Evolutionary conservation across 176 grass and related monocot genomes (phyloP).

Genomic region (Bonia amplexicaulis): DNA sequence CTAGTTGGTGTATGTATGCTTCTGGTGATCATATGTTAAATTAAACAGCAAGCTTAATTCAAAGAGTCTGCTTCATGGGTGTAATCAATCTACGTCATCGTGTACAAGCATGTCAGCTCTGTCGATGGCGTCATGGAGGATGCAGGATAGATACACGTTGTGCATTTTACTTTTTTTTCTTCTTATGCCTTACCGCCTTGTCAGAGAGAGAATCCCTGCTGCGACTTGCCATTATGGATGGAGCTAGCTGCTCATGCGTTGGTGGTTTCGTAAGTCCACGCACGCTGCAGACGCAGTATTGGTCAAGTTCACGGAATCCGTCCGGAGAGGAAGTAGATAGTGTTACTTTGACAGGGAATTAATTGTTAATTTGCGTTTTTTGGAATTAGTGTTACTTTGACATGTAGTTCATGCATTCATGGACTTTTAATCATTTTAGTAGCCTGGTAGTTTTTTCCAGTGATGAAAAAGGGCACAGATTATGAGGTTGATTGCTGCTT

Average conservation of each 20-base stretch:
- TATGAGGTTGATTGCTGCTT: background rate
- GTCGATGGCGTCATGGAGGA: background rate
- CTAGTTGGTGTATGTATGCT: no score
- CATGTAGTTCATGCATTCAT: background rate
- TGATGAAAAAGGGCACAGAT: background rate
- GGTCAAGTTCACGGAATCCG: background rate
- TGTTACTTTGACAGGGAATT: constrained; percentile 6
- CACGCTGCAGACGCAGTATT: background rate
- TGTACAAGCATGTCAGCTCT: constrained; percentile 5
- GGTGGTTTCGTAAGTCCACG: background rate
- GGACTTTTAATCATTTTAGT: background rate
- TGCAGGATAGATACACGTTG: background rate
- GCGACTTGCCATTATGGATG: background rate
- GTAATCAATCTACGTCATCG: background rate
- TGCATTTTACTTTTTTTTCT: background rate
- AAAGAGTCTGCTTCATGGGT: background rate
- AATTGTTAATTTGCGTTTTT: background rate
- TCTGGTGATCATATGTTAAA: background rate
- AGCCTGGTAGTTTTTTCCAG: background rate
- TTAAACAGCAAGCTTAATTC: background rate
- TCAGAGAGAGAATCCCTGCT: background rate
- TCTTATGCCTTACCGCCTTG: background rate
- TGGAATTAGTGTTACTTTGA: no score
- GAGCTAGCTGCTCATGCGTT: background rate
- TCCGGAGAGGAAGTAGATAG: background rate